Base-by-base conservation (phyloP, 345 rosid species). In the Euphorbia peplus region DNA sequence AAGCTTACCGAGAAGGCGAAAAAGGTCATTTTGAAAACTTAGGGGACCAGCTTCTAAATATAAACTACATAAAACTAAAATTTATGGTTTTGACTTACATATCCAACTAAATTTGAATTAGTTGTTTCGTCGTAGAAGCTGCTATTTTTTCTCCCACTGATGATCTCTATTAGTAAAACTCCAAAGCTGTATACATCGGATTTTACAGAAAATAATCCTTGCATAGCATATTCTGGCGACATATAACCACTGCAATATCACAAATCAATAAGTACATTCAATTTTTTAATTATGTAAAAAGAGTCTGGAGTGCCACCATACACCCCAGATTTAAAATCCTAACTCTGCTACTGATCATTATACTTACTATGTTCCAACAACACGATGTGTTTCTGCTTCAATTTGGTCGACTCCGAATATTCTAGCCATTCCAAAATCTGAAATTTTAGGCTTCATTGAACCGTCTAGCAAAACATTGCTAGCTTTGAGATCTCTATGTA, bases 51-150 rank as follows among this genome's bases (percentile, higher is more conserved):
- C n/a, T n/a, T n/a, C n/a, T n/a, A n/a, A n/a, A n/a, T n/a, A n/a
- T n/a, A n/a, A n/a, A n/a, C n/a, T n/a, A n/a, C n/a, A n/a, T n/a
- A n/a, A n/a, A n/a, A n/a, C n/a, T n/a, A n/a, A n/a, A n/a, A n/a
- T n/a, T n/a, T n/a, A n/a, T n/a, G n/a, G n/a, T n/a, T n/a, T n/a
- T 55, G 37, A 79, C 91, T 91, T 78, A 86, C 93, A 71, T 82
- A 79, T 68, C 91, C 87, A 7, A 86, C 78, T 54, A 91, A 48
- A 65, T 68, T 83, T 2, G 82, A 67, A 60, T 77, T 59, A 0
- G 37, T 60, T 0, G 16, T 22, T 60, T 73, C 68, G 4, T 48
- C 52, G 16, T 71, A 78, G 44, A 19, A 79, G 51, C 55, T 64
- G 66, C 75, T 65, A 60, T 46, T 46, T 21, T 22, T 53, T 10